phyloP scores from a whole-genome alignment of 176 grass and related monocot species.

The Phoenix roebelenii region DNA sequence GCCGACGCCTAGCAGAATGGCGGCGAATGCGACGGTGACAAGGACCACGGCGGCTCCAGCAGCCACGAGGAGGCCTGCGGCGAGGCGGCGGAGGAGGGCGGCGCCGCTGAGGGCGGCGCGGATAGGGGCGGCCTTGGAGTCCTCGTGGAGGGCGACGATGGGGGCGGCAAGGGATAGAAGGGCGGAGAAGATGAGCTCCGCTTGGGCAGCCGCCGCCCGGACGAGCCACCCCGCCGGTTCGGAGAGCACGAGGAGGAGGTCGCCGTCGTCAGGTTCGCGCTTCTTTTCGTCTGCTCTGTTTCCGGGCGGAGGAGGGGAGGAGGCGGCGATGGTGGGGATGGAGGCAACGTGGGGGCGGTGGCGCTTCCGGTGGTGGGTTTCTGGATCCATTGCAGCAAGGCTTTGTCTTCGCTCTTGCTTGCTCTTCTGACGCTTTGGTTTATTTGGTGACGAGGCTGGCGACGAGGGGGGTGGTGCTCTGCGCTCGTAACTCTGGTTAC shows the following conservation, averaged over 20 bases:
- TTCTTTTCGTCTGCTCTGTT: no score
- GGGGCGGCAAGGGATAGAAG: constrained; percentile 23
- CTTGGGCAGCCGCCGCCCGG: background rate
- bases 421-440: no score
- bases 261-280: background rate
- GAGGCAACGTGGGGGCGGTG: no score
- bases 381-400: no score
- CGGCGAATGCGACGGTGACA: constrained; percentile 6
- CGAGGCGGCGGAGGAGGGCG: constrained; percentile 22
- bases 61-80: constrained; percentile 23
- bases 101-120: background rate
- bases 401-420: no score
- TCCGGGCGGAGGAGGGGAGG: no score
- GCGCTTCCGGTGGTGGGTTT: no score
- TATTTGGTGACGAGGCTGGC: no score
- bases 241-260: constrained; percentile 14
- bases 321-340: no score
- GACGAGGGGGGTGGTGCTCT: no score
- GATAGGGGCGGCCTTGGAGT: constrained; percentile 22
- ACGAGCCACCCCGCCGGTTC: constrained; percentile 30
- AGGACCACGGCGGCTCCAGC: constrained; percentile 18
- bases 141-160: constrained; percentile 17
- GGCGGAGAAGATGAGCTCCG: constrained; percentile 21
- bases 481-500: no score
- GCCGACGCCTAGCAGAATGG: constrained; percentile 23